These are phyloP conservation scores for Fusarium clavum DNA, from an alignment of 2,329 filamentous ascomycete genomes.

Conservation along the genomic window DNA sequence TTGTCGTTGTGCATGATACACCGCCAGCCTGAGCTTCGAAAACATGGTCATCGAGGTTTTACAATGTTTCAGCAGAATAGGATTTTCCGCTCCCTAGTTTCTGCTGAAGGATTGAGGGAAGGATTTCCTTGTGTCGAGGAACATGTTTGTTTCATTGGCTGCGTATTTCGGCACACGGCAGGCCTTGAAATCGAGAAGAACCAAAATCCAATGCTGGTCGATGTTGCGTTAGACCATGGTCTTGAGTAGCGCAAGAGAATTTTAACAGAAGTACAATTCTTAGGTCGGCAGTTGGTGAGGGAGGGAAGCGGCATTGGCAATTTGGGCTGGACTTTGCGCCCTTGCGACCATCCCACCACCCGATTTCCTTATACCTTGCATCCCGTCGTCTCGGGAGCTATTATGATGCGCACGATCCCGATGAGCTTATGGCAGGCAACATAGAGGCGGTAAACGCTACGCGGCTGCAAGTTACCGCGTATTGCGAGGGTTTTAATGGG, in stretches of 20 bases:
- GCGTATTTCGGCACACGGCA: conserved; percentile 16
- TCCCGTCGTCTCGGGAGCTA: conserved; percentile 22
- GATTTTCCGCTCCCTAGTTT: conserved; percentile 23
- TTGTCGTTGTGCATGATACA: conserved; percentile 86
- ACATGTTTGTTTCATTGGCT: conserved; percentile 21
- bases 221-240: conserved; percentile 19
- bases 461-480: conserved; percentile 39
- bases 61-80: conserved; percentile 28
- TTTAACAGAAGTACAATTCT: conserved; percentile 20
- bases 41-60: conserved; percentile 23
- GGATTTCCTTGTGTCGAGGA: conserved; percentile 10
- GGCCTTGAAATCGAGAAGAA: conserved; percentile 22
- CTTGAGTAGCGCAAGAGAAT: conserved; percentile 25
- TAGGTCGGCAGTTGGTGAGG: conserved; percentile 7
- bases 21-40: conserved; percentile 67
- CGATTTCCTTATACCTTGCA: conserved; percentile 27
- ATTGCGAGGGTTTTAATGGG: conserved; percentile 40
- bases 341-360: conserved; percentile 24
- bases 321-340: conserved; percentile 36
- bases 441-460: conserved; percentile 21
- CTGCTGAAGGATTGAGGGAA: conserved; percentile 17
- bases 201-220: conserved; percentile 20
- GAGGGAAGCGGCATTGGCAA: conserved; percentile 17
- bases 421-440: conserved; percentile 25
- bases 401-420: conserved; percentile 23